These are phyloP conservation scores for Arabidopsis hybrid DNA, from an alignment of 441 rosid genomes.

Conservation along the genomic window DNA sequence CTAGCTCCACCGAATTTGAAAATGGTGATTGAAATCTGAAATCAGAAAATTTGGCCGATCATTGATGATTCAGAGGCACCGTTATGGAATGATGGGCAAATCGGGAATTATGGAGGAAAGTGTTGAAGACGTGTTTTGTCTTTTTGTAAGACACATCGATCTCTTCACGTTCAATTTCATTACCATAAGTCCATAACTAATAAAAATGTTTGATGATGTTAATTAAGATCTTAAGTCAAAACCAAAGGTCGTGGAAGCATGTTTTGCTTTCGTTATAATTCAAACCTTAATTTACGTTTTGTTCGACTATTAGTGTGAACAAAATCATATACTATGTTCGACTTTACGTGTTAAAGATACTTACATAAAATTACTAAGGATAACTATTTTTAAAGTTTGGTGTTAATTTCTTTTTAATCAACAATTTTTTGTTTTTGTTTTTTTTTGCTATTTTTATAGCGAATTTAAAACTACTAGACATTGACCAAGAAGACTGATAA, in stretches of 20 bases:
- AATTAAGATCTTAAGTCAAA: background rate
- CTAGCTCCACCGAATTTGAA: too few relatives aligned
- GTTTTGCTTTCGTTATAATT: conserved; percentile 28
- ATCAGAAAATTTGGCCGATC: background rate
- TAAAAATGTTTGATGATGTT: too few relatives aligned
- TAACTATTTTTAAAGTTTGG: background rate
- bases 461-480: background rate
- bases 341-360: conserved; percentile 23
- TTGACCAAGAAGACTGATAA: background rate
- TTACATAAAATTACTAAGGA: background rate
- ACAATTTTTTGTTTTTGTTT: background rate
- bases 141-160: conserved; percentile 41
- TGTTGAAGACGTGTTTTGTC: conserved; percentile 39
- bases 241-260: conserved; percentile 44
- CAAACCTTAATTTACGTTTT: conserved; percentile 24
- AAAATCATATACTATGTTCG: background rate
- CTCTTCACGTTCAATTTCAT: conserved; percentile 39
- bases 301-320: background rate
- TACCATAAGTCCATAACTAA: background rate
- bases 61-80: conserved; percentile 15
- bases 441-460: background rate
- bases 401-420: background rate
- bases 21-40: background rate
- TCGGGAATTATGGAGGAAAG: conserved; percentile 47
- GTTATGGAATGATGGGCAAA: conserved; percentile 47